Base-by-base conservation (phyloP, 1,139 yeast species). In the Debaryomyces subglobosus region DNA sequence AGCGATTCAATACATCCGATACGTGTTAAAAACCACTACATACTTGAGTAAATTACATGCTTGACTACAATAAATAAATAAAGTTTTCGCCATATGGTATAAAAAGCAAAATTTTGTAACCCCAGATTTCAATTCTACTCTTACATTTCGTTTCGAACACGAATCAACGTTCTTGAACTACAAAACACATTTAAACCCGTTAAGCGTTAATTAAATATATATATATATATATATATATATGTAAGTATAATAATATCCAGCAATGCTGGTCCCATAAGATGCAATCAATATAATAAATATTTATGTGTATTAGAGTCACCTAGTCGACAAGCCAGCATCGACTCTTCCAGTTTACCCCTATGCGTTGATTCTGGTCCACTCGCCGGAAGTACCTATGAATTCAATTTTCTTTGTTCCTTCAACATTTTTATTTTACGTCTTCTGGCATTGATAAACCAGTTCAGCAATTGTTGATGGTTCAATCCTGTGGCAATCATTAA, bases 371-470 rank as follows among this genome's bases (percentile, higher is more conserved):
- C 5, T 27, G 13, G 35, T 15, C 20, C 35, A 32, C 35, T 32
- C 35, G 35, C 35, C 35, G 35, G 20, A 16, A 21, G 21, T 21
- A 32, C 35, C 35, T 44, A 45, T 45, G 63, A 55, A 45, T 60
- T 62, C 50, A 68, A 58, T 34, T 67, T 52, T 50, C 67, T 63
- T 48, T 71, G 74, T 62, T 77, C 75, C 63, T 79, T 68, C 64
- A 71, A 70, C 45, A 67, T 63, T 59, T 73, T 82, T 45, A 90
- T 82, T 65, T 89, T 86, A 60, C 99, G 77, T 62, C 98, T 78
- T 63, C 99, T 80, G 25, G 97, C 97, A 67, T 94, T 94, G 60
- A 94, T 94, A 64, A 94, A 94, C 98, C 99, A 94, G 66, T 94
- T 94, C 54, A 95, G 85, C 53, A 94, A 78, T 67, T 94, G 99